Evolutionary conservation across 208 protist genomes (phyloP).

Genomic region (Trichomonas gallinae): DNA sequence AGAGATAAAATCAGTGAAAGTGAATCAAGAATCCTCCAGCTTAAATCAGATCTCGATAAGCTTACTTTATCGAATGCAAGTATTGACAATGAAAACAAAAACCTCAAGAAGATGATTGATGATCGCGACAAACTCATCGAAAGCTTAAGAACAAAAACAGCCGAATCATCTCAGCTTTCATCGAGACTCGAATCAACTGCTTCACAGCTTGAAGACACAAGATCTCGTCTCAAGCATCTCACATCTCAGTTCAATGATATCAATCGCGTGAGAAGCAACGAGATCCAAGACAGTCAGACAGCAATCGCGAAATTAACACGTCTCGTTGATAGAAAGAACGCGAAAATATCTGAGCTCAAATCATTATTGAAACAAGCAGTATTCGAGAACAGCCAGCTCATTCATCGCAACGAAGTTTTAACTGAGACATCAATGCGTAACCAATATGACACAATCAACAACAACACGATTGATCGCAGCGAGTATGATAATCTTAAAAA

Average conservation of each 20-base stretch:
- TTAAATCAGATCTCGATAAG: neutral
- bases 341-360: neutral
- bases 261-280: neutral
- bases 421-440: neutral
- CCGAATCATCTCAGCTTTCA: neutral
- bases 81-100: neutral
- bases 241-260: neutral
- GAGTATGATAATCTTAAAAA: neutral
- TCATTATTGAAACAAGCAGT: neutral
- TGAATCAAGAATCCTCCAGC: neutral
- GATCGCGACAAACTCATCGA: neutral
- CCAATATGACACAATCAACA: neutral
- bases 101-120: neutral
- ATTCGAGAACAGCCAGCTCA: neutral
- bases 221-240: neutral
- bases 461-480: neutral
- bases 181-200: neutral
- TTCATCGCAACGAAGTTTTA: neutral
- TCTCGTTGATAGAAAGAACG: neutral
- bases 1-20: neutral
- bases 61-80: neutral
- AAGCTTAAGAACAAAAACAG: neutral
- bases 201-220: neutral
- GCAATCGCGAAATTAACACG: neutral
- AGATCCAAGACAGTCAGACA: neutral